These are phyloP conservation scores for Curvularia hawaiiensis DNA, from an alignment of 2,329 filamentous ascomycete genomes.

Conservation along the genomic window DNA sequence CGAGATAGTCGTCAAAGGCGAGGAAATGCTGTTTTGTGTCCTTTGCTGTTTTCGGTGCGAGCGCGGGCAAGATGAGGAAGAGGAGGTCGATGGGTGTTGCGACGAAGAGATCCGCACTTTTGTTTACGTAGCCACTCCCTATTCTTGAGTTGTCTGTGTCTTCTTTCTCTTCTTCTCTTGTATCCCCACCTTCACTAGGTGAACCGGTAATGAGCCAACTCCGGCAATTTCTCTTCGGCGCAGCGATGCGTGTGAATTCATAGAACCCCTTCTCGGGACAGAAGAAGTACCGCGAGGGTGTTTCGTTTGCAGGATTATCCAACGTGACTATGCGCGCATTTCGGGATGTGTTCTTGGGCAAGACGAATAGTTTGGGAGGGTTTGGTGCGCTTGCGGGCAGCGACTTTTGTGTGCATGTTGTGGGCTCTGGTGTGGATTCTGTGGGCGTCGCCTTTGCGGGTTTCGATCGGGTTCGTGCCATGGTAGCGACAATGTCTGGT, in stretches of 20 bases:
- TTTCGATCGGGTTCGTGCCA: conserved; percentile 47
- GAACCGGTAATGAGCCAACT: conserved; percentile 59
- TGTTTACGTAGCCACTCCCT: conserved; percentile 61
- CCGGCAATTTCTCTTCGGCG: conserved; percentile 55
- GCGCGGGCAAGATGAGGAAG: conserved; percentile 79
- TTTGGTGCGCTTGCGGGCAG: conserved; percentile 47
- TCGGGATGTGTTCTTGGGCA: conserved; percentile 59
- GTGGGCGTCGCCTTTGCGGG: conserved; percentile 23
- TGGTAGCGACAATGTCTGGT: conserved; percentile 16
- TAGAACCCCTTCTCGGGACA: conserved; percentile 64
- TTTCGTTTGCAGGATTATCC: conserved; percentile 58
- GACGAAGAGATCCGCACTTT: conserved; percentile 75
- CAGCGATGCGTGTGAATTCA: conserved; percentile 64
- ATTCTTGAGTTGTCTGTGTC: conserved; percentile 14
- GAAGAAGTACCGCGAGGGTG: conserved; percentile 60
- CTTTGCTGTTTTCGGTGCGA: conserved; percentile 57
- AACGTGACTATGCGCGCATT: conserved; percentile 62
- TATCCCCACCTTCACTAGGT: conserved; percentile 9
- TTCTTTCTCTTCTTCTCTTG: conserved; percentile 6
- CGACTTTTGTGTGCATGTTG: conserved; percentile 27
- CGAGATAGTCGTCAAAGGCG: conserved; percentile 73
- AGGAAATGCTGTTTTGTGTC: conserved; percentile 69
- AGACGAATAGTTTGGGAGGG: conserved; percentile 61
- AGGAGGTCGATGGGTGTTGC: conserved; percentile 84
- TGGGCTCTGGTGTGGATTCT: conserved; percentile 30